Evolutionary conservation across 331 rosid species (phyloP), one percentile per base, ranked within the genome.

Genomic region (Spiraea crenata): DNA sequence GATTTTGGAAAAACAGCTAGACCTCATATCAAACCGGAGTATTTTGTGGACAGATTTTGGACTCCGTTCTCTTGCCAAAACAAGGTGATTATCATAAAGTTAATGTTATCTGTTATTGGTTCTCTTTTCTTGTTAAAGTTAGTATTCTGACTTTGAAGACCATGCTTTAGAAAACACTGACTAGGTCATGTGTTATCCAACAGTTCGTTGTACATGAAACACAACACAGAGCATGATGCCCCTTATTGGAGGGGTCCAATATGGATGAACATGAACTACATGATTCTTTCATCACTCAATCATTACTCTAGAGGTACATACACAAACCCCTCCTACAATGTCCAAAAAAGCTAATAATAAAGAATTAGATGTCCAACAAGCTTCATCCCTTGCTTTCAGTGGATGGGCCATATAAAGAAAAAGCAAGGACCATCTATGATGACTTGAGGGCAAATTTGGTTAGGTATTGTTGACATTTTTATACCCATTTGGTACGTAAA

Each of bases 231-330:
- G 84, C 96, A 91, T 34, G 99, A 89, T 17, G 71, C 91, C 13
- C 99, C 97, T 0, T 95, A 91, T 73, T 95, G 97, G 99, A 91
- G 96, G 77, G 99, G 99, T 73, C 79, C 95, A 19, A 73, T 95
- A 79, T 95, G 99, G 99, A 95, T 95, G 81, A 91, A 95, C 82
- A 82, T 95, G 90, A 95, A 95, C 79, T 95, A 91, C 91, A 79
- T 86, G 85, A 80, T 95, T 75, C 95, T 95, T 62, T 85, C 96
- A 19, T 90, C 96, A 2, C 99, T 93, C 80, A 73, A 91, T 76
- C 88, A 95, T 86, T 95, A 95, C 77, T 85, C 99, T 69, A 76
- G 70, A 87, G 97, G 97, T 93, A 89, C 13, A n/a, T 11, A 19
- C 56, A 11, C 63, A 17, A 31, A 42, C 38, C 5, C 62, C 52